Evolutionary conservation across 257 asterid genomes (phyloP).

Genomic region (Leonotis leonurus): DNA sequence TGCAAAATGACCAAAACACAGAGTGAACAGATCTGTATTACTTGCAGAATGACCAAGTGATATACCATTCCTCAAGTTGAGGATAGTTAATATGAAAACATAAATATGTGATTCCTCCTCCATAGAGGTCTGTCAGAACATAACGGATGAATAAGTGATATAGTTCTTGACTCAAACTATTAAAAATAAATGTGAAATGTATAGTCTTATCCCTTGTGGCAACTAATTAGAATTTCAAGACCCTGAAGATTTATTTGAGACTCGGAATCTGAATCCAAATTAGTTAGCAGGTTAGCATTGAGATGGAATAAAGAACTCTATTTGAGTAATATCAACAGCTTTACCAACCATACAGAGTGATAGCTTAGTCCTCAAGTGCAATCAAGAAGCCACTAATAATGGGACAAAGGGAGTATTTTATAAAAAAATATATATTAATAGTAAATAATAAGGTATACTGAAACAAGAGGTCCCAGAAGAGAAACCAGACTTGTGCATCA

Average conservation of each 20-base stretch:
- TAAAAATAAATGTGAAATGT: not conserved
- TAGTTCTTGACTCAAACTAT: not conserved
- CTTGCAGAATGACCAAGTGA: not conserved
- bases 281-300: not conserved
- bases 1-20: conserved; percentile 11
- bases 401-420: not conserved
- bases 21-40: not conserved
- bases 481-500: not conserved
- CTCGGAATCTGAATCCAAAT: not conserved
- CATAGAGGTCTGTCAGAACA: not conserved
- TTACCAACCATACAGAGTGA: not conserved
- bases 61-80: not conserved
- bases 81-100: not conserved
- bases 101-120: conserved; percentile 4
- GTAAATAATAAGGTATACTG: not conserved
- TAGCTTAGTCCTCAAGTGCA: not conserved
- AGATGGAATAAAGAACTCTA: not conserved
- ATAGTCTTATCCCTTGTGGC: not conserved
- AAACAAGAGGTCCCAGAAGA: not conserved
- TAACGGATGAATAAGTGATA: not conserved
- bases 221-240: conserved; percentile 9
- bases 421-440: not conserved
- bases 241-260: not conserved
- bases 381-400: no score
- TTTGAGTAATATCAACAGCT: conserved; percentile 3